Evolutionary conservation across 176 grass and related monocot species (phyloP).

Genomic region (Bolboschoenus planiculmis): DNA sequence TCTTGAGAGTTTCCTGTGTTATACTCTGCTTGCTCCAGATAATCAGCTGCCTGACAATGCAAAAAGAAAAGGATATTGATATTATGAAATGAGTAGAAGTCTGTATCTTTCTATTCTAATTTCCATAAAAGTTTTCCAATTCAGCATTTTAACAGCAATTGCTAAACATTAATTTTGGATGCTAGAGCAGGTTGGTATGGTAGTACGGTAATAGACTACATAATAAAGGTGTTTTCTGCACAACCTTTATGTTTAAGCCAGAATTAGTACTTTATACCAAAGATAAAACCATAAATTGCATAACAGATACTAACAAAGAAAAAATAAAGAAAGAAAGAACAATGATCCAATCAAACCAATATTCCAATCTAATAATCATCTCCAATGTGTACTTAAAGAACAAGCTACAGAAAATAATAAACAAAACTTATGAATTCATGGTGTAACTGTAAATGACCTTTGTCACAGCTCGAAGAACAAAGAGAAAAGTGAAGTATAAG

Average conservation of each 20-base stretch:
- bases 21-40: conserved; percentile 91
- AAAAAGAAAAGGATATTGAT: not conserved
- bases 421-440: not conserved
- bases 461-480: conserved; percentile 93
- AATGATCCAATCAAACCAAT: not conserved
- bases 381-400: not conserved
- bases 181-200: not conserved
- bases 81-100: not conserved
- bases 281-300: not conserved
- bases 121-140: too few species aligned
- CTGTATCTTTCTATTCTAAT: too few species aligned
- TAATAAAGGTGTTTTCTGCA: not conserved
- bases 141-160: not conserved
- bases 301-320: not conserved
- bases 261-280: not conserved
- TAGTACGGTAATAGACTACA: not conserved
- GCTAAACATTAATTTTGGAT: not conserved
- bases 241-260: not conserved
- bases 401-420: not conserved
- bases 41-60: conserved; percentile 63
- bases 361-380: not conserved
- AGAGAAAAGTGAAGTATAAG: conserved; percentile 84
- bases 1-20: conserved; percentile 75
- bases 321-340: not conserved
- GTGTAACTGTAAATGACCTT: conserved; percentile 48